Percentiles rank a stretch among this genome's conserved stretches.
phyloP scores from a whole-genome alignment of 2,329 filamentous ascomycete genomes.

The Alternaria metachromatica region DNA sequence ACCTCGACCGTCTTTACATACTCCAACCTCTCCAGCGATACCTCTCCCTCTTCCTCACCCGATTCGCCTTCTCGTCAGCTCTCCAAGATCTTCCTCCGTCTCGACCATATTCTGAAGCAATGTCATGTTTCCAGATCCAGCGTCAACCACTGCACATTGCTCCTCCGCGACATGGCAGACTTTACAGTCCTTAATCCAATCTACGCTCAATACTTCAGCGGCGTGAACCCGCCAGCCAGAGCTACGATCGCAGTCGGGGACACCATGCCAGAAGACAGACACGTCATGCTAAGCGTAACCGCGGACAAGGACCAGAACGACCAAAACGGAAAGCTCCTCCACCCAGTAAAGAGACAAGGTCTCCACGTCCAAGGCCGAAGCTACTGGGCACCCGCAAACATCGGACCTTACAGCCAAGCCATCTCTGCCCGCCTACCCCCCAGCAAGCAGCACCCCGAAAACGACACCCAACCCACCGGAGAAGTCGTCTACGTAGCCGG shows the following conservation, averaged over 20 bases:
- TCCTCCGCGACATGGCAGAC: conserved; percentile 80
- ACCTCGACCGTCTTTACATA: conserved; percentile 59
- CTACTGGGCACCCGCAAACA: conserved; percentile 98
- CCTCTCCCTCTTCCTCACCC: not conserved
- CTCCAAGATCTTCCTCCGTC: conserved; percentile 47
- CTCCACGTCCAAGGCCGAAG: conserved; percentile 92
- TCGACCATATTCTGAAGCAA: conserved; percentile 35
- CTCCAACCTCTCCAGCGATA: conserved; percentile 34
- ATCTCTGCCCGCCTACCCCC: conserved; percentile 61
- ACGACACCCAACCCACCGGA: conserved; percentile 16
- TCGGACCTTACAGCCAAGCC: conserved; percentile 95
- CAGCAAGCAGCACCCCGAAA: conserved; percentile 21
- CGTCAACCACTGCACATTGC: conserved; percentile 61
- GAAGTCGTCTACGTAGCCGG: conserved; percentile 75
- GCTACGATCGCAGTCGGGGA: conserved; percentile 82
- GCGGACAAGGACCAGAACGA: conserved; percentile 35
- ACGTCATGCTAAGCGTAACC: conserved; percentile 66
- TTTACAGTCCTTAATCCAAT: conserved; percentile 77
- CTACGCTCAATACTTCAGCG: conserved; percentile 76
- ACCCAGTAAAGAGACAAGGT: conserved; percentile 50
- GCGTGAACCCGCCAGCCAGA: conserved; percentile 82
- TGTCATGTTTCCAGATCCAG: conserved; percentile 31
- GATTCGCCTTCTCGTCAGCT: conserved; percentile 41
- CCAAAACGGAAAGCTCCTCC: conserved; percentile 27
- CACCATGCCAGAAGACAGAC: conserved; percentile 64